Evolutionary conservation across 1,284 basidiomycete genomes (phyloP).

Genomic region (Moniliophthora roreri): DNA sequence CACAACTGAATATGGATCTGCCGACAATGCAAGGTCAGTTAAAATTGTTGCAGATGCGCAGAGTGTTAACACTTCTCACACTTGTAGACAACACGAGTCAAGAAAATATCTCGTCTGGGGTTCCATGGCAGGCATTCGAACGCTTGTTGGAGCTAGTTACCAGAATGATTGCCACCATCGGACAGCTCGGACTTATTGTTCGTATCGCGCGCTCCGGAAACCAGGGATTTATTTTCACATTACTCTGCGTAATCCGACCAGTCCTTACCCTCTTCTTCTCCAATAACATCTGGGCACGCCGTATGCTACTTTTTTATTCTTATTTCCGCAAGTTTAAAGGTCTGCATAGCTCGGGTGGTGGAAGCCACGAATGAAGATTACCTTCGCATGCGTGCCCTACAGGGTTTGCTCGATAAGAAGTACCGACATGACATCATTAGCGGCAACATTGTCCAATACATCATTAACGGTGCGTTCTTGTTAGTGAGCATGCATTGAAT

Average conservation of each 20-base stretch:
- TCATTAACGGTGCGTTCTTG: slow-evolving; percentile 24
- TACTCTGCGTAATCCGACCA: slow-evolving; percentile 27
- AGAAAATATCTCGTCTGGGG: slow-evolving; percentile 14
- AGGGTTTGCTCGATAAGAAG: slow-evolving; percentile 2
- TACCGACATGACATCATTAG: slow-evolving; percentile 26
- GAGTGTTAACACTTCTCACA: slow-evolving; percentile 5
- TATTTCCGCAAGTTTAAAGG: not conserved
- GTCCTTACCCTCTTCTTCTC: slow-evolving; percentile 15
- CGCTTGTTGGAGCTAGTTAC: slow-evolving; percentile 20
- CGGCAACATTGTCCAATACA: slow-evolving; percentile 23
- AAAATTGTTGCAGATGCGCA: not conserved
- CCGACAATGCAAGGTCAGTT: slow-evolving; percentile 4
- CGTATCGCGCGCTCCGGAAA: slow-evolving; percentile 23
- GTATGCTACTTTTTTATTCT: slow-evolving; percentile 5
- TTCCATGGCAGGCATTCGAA: slow-evolving; percentile 26
- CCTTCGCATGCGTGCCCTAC: slow-evolving; percentile 21
- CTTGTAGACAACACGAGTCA: slow-evolving; percentile 19
- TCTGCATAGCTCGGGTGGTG: slow-evolving; percentile 9
- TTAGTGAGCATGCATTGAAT: slow-evolving; percentile 27
- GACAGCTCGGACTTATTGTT: slow-evolving; percentile 26
- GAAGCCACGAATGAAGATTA: slow-evolving; percentile 13
- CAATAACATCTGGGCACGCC: slow-evolving; percentile 20
- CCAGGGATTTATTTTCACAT: slow-evolving; percentile 26
- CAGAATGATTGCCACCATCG: slow-evolving; percentile 18
- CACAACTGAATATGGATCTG: slow-evolving; percentile 8